Evolutionary conservation across 1,284 basidiomycete species (phyloP).

Genomic region (Apiotrichum domesticum): DNA sequence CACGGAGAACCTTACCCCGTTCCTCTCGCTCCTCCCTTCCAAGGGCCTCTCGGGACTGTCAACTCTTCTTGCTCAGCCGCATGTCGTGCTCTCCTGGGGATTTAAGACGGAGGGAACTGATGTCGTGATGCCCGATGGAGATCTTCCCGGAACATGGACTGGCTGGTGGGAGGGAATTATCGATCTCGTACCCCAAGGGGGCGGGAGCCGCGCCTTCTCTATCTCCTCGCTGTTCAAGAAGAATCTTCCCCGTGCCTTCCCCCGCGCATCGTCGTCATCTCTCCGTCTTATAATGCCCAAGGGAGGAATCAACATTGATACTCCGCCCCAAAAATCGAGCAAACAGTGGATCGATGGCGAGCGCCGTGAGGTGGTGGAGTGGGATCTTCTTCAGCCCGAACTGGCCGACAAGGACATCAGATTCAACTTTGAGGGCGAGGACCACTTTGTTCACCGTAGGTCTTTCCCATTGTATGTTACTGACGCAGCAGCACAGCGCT

Average conservation of each 20-base stretch:
- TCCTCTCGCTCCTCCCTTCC: constrained; percentile 90
- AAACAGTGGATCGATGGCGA: constrained; percentile 31
- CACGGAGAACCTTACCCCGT: constrained; percentile 94
- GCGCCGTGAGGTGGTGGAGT: constrained; percentile 25
- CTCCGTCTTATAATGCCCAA: constrained; percentile 32
- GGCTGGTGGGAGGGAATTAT: constrained; percentile 76
- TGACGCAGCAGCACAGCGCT: constrained; percentile 2
- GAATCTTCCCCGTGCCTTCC: constrained; percentile 52
- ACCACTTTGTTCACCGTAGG: constrained; percentile 46
- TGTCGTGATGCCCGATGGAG: constrained; percentile 35
- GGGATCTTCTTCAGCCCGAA: constrained; percentile 24
- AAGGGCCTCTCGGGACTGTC: constrained; percentile 87
- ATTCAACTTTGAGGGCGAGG: constrained; percentile 48
- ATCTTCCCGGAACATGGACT: constrained; percentile 51
- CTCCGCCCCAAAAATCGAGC: neutral
- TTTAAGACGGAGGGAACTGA: constrained; percentile 54
- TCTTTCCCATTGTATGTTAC: neutral
- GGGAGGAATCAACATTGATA: constrained; percentile 9
- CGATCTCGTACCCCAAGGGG: constrained; percentile 60
- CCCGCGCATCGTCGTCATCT: constrained; percentile 55
- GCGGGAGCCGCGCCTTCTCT: constrained; percentile 66
- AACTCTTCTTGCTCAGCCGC: constrained; percentile 74
- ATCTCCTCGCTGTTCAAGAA: constrained; percentile 67
- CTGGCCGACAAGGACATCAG: constrained; percentile 28
- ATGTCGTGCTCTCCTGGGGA: constrained; percentile 76